Conservation (phyloP, 768 basidiomycete species). For the Pisolithus marmoratus region DNA sequence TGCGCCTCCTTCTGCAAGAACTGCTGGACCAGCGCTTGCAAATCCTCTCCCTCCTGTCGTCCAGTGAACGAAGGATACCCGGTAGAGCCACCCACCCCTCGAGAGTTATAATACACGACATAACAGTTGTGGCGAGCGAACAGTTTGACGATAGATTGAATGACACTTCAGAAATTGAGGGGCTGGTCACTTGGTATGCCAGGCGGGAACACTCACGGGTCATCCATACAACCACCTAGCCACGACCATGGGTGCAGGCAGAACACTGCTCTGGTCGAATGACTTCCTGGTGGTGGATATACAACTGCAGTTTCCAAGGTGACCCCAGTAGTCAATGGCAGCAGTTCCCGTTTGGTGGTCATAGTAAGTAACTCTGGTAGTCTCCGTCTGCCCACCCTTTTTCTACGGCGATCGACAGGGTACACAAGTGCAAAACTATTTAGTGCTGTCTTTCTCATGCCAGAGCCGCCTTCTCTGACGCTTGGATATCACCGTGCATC, state of each 20-base stretch:
- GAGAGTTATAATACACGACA: constrained; percentile 69
- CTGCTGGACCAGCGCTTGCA: constrained; percentile 57
- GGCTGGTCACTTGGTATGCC: neutral
- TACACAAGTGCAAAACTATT: neutral
- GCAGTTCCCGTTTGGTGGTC: constrained; percentile 5
- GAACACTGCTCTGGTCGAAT: constrained; percentile 49
- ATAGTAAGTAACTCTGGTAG: neutral
- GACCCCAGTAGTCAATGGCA: constrained; percentile 33
- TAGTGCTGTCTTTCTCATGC: neutral
- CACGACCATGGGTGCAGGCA: constrained; percentile 84
- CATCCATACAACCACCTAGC: constrained; percentile 71
- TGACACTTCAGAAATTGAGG: constrained; percentile 7
- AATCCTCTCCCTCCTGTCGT: constrained; percentile 60
- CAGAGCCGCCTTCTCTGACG: neutral
- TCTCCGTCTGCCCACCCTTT: neutral
- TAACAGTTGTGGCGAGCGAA: constrained; percentile 45
- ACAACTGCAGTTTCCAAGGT: constrained; percentile 38
- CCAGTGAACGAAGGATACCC: constrained; percentile 75
- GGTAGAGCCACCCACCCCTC: constrained; percentile 69
- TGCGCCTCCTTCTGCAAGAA: constrained; percentile 38
- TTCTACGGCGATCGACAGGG: too few species aligned
- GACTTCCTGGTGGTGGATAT: constrained; percentile 16
- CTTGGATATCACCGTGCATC: neutral
- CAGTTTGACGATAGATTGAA: constrained; percentile 42
- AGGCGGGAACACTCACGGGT: constrained; percentile 50